A percentile compares a stretch with the other conserved stretches of the same genome.
phyloP scores from a whole-genome alignment of 257 asterid genomes.

The Cinchona pubescens region DNA sequence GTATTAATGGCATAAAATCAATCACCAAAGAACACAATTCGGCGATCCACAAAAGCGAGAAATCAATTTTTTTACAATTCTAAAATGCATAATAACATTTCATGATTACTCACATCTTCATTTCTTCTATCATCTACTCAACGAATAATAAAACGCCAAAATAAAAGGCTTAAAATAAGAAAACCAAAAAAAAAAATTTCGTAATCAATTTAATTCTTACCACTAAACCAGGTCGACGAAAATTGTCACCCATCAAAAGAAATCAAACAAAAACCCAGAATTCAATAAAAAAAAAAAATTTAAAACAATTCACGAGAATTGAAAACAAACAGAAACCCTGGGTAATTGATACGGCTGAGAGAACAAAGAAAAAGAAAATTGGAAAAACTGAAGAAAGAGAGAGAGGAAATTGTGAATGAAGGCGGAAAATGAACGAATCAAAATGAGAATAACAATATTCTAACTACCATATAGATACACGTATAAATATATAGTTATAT shows the following conservation, averaged over 20 bases:
- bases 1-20: neutral
- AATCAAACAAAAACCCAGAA: conserved; percentile 4
- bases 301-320: neutral
- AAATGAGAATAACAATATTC: neutral
- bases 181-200: neutral
- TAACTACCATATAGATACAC: conserved; percentile 7
- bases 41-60: neutral
- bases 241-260: conserved; percentile 18
- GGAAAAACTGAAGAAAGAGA: neutral
- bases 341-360: conserved; percentile 1
- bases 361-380: conserved; percentile 2
- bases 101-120: neutral
- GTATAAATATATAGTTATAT: neutral
- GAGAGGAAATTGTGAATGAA: neutral
- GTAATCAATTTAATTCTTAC: conserved; percentile 3
- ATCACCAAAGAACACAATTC: no score
- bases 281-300: neutral
- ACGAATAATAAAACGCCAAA: neutral
- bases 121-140: neutral
- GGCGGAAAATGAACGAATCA: neutral
- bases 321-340: conserved; percentile 1
- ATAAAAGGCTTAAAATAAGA: neutral
- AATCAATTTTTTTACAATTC: neutral
- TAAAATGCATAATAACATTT: neutral
- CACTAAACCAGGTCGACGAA: conserved; percentile 27